These are phyloP conservation scores for Ustilago esculenta DNA, from an alignment of 1,284 basidiomycete genomes.

Conservation along the genomic window DNA sequence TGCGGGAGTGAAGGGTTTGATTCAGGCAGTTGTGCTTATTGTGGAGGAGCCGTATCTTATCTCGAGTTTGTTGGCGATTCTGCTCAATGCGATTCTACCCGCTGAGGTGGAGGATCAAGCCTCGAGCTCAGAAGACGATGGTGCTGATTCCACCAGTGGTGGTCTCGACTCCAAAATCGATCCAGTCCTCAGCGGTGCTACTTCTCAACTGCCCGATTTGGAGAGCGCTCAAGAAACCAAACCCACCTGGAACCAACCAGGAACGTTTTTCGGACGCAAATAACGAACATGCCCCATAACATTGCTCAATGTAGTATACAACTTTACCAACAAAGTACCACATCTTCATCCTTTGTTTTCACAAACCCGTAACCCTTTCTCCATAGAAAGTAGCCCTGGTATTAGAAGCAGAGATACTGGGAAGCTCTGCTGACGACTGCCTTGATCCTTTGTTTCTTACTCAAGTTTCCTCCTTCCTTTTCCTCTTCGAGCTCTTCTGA, in stretches of 20 bases:
- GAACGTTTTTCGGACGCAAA: conserved; percentile 17
- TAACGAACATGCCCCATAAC: conserved; percentile 13
- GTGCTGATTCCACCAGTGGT: conserved; percentile 6
- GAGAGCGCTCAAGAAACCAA: conserved; percentile 17
- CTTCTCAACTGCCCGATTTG: conserved; percentile 16
- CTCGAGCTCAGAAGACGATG: conserved; percentile 4
- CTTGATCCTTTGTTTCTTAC: conserved; percentile 15
- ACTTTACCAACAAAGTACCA: too few species aligned
- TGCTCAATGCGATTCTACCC: conserved; percentile 33
- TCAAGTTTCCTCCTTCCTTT: conserved; percentile 1
- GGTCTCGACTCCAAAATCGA: conserved; percentile 8
- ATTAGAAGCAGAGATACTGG: conserved; percentile 34
- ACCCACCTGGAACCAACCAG: conserved; percentile 17
- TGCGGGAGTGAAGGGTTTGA: conserved; percentile 22
- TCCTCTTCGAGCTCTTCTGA: conserved; percentile 5
- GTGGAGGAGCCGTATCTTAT: conserved; percentile 47
- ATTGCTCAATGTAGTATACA: too few species aligned
- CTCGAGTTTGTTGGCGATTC: conserved; percentile 24
- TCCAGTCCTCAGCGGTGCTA: neutral
- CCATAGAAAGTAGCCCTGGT: neutral
- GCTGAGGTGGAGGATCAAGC: conserved; percentile 18
- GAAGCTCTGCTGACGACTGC: conserved; percentile 25
- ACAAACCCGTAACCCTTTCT: neutral
- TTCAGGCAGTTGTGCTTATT: conserved; percentile 38
- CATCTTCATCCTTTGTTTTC: too few species aligned